Base-by-base conservation (phyloP, 768 basidiomycete species). In the Rossbeevera mucosa region DNA sequence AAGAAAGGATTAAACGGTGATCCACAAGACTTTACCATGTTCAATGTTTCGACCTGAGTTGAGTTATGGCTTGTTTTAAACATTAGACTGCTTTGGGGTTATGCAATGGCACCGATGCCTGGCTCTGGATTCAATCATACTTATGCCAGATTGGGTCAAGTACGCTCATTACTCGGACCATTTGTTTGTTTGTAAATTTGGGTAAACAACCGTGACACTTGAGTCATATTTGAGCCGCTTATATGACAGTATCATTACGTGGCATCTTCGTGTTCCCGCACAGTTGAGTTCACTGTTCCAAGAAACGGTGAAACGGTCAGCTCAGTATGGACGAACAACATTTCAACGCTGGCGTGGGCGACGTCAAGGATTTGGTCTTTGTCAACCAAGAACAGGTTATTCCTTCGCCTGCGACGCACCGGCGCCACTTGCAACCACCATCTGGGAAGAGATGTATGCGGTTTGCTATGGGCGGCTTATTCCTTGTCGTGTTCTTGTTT, bases 241-340 rank as follows among this genome's bases (percentile, higher is more conserved):
- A n/a, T n/a, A n/a, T n/a, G n/a, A n/a, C 26, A 28, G 1, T 28
- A 11, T 28, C 3, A 11, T 28, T 11, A 11, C 28, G 28, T 28
- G 28, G 28, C 9, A 4, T 28, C 28, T 3, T 28, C 9, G 28
- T 28, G 9, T 9, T 11, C 28, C 28, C 3, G 2, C 6, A 11
- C 11, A 29, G n/a, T n/a, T 36, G n/a, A 36, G n/a, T 36, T 36
- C 9, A 2, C n/a, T 18, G n/a, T 18, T 18, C 36, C 36, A 9
- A 36, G n/a, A 36, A 36, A 8, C n/a, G 2, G 40, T 13, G 38
- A 40, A 40, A 9, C 41, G 12, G 2, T n/a, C 20, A 20, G 13
- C 38, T n/a, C 14, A 5, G 14, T 24, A 68, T 70, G 66, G 54
- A 52, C 16, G 59, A 62, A 16, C 65, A 57, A 21, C 56, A 18